Evolutionary conservation across 106 monocot species (phyloP), one percentile per base, ranked within the genome.

Genomic region (Posidonia australis): DNA sequence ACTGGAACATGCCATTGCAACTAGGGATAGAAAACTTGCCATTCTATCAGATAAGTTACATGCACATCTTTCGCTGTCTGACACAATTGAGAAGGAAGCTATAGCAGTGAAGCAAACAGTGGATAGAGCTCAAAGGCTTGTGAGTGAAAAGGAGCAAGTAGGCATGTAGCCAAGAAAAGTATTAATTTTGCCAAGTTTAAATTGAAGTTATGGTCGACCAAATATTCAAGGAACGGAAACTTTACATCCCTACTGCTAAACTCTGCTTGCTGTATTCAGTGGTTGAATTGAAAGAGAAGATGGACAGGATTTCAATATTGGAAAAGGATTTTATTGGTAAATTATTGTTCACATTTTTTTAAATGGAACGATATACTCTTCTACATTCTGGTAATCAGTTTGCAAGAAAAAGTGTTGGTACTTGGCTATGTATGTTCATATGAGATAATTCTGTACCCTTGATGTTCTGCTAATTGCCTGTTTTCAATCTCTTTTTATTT

Each of bases 241-340:
- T n/a, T 26, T 4, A 63, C 5, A 21, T 9, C 46, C 17, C 5
- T 49, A 28, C 45, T 73, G 5, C 53, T 69, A 16, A 51, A 29
- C 9, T 46, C 62, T 60, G 21, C 44, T 56, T 54, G 11, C 21
- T 27, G 25, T 19, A 6, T 64, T 31, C 72, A 85, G 85, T 76
- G 12, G 31, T 57, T 57, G 73, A 62, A 28, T 69, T 86, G 63
- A 82, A 79, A 67, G 73, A 51, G 42, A 81, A 82, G 51, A 75
- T 79, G 24, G 32, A 64, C 6, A 79, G 56, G 48, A 52, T 86
- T 67, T 76, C 69, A 49, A n/a, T 54, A 45, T 55, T 73, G 52
- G 78, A 86, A 57, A 78, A 84, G 57, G 74, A 78, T 56, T 71
- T 84, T 72, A 48, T 72, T 25, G 81, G 84, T 84, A 74, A 64